Evolutionary conservation across 768 basidiomycete species (phyloP), one percentile per base, ranked within the genome.

Genomic region (Termitomyces sp.): DNA sequence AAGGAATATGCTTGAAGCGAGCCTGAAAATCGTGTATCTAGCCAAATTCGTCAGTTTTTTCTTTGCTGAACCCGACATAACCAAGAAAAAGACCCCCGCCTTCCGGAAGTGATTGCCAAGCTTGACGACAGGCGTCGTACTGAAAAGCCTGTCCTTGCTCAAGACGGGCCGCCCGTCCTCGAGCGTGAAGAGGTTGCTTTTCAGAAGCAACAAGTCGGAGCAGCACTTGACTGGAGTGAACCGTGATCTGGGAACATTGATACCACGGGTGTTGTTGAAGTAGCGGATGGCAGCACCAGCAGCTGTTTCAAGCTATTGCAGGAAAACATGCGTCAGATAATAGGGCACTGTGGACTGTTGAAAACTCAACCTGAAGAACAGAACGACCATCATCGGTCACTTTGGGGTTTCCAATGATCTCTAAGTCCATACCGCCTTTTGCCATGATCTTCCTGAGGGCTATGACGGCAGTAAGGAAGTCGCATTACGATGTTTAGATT

Each of bases 101-200:
- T 87, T 90, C 79, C 88, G 91, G 79, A 94, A 93, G 65, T 86
- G 85, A 67, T 88, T 86, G 50, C 89, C 89, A 49, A 92, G 80
- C 76, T 92, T 92, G 78, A 94, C 84, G 42, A 92, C 86, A 7
- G 91, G 92, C 41, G 85, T 79, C 24, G 78, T 82, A 50, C 72
- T 77, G 67, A 90, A 90, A 76, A 86, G 81, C 59, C 86, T 72
- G 14, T 76, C 72, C 61, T 78, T 77, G 67, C 82, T 87, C 76
- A 92, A 84, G 58, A 86, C 77, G 53, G 90, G 78, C 57, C 81
- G 82, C 7, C 90, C 89, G 64, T 91, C 83, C 72, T 84, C 74
- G 49, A 92, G 76, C 52, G 83, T 82, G 74, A 92, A 94, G 56
- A 92, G 79, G 68, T 91, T 86, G 50, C 83, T 85, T 72, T 86